Conservation (phyloP, 169 alveolate species). For the Plasmodium reichenowi region DNA sequence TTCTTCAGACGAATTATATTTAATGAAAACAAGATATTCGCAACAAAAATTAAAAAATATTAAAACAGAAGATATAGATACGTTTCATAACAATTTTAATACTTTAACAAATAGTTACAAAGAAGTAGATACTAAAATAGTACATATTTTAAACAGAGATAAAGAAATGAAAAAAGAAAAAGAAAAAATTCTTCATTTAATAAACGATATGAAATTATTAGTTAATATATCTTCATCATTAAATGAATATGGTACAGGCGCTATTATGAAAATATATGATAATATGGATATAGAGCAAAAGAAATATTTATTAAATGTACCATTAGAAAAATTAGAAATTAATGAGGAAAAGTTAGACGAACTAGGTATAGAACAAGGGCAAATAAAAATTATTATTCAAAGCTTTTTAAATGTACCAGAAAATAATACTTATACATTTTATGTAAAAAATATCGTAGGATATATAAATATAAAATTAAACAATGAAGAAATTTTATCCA, state of each 20-base stretch:
- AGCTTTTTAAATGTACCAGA: slow-evolving; percentile 51
- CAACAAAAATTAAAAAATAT: slow-evolving; percentile 58
- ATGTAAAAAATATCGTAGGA: slow-evolving; percentile 38
- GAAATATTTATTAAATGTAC: slow-evolving; percentile 39
- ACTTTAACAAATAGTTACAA: slow-evolving; percentile 21
- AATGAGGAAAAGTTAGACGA: slow-evolving; percentile 34
- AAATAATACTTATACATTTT: slow-evolving; percentile 33
- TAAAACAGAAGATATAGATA: slow-evolving; percentile 24
- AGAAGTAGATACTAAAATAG: slow-evolving; percentile 45
- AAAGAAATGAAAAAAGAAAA: slow-evolving; percentile 63
- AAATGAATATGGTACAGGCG: slow-evolving; percentile 72
- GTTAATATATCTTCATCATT: slow-evolving; percentile 43
- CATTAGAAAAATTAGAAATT: slow-evolving; percentile 43
- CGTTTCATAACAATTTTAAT: slow-evolving; percentile 10
- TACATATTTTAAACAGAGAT: slow-evolving; percentile 30
- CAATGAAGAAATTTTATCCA: slow-evolving; percentile 47
- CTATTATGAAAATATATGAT: slow-evolving; percentile 67
- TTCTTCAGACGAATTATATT: slow-evolving; percentile 52
- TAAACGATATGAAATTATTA: slow-evolving; percentile 46
- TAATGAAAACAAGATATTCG: slow-evolving; percentile 74
- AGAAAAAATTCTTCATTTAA: slow-evolving; percentile 36
- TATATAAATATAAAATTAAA: slow-evolving; percentile 44
- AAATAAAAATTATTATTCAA: slow-evolving; percentile 61
- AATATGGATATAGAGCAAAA: slow-evolving; percentile 28
- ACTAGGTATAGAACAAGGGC: slow-evolving; percentile 57